A percentile compares a stretch with the other conserved stretches of the same genome.
Evolutionary conservation across 352 stramenopile species (phyloP).

Genomic region (Hyaloperonospora arabidopsidis): DNA sequence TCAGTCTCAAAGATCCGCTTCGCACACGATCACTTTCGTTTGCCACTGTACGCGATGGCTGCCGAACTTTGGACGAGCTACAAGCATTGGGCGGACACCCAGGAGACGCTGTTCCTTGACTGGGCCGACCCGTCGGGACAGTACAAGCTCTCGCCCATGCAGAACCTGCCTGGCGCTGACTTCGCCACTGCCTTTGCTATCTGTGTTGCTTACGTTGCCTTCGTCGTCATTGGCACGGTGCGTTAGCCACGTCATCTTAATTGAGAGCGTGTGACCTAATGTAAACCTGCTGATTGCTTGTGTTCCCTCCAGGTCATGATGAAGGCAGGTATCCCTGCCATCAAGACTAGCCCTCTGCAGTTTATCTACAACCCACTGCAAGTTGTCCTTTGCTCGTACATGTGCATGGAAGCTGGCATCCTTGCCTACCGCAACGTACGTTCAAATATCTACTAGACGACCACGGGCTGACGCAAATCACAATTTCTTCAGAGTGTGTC

Average conservation of each 20-base stretch:
- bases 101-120: constrained; percentile 39
- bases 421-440: constrained; percentile 86
- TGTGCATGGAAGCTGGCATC: constrained; percentile 91
- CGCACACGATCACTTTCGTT: constrained; percentile 14
- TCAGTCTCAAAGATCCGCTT: constrained; percentile 1
- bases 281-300: neutral
- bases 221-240: constrained; percentile 61
- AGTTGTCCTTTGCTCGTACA: constrained; percentile 94
- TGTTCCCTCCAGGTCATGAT: constrained; percentile 37
- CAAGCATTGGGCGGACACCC: constrained; percentile 50
- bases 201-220: constrained; percentile 52
- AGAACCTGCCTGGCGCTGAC: constrained; percentile 38
- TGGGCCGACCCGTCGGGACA: constrained; percentile 37
- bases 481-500: too few relatives aligned
- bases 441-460: neutral
- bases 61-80: constrained; percentile 42
- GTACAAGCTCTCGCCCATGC: constrained; percentile 41
- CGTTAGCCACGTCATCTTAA: constrained; percentile 10
- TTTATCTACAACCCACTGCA: constrained; percentile 97
- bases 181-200: constrained; percentile 53
- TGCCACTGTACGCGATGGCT: constrained; percentile 24
- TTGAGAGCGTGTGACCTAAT: neutral
- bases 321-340: constrained; percentile 58
- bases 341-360: constrained; percentile 82
- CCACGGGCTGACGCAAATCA: too few relatives aligned